These are phyloP conservation scores for Penicillium paneum DNA, from an alignment of 2,329 filamentous ascomycete genomes.

Conservation along the genomic window DNA sequence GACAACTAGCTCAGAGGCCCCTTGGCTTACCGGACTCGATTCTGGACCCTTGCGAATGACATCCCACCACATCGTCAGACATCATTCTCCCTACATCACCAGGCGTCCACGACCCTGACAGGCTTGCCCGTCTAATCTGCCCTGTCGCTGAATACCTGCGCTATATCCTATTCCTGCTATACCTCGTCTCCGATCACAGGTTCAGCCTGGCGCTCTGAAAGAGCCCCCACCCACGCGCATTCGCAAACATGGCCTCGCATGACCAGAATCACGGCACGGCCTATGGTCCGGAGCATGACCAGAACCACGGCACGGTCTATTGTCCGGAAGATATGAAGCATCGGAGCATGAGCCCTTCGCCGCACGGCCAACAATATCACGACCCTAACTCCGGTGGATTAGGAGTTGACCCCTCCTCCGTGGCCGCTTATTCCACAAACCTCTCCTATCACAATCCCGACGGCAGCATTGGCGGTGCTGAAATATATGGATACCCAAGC, in stretches of 20 bases:
- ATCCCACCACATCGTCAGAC: constrained; percentile 8
- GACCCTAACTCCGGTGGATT: constrained; percentile 30
- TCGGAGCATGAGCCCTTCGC: constrained; percentile 44
- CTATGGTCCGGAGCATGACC: constrained; percentile 35
- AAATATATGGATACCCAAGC: constrained; percentile 37
- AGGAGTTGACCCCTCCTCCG: constrained; percentile 39
- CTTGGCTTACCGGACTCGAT: not conserved
- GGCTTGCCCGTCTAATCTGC: not conserved
- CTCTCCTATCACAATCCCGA: constrained; percentile 32
- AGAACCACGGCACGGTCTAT: constrained; percentile 35
- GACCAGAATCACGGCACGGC: constrained; percentile 35
- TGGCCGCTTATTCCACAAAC: constrained; percentile 34
- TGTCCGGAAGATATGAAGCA: constrained; percentile 36
- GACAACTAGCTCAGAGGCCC: constrained; percentile 7
- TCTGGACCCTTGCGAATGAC: constrained; percentile 19
- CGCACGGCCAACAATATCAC: constrained; percentile 41
- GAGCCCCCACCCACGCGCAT: constrained; percentile 17
- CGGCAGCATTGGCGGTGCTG: constrained; percentile 24
- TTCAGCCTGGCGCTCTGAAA: not conserved
- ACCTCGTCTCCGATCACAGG: not conserved
- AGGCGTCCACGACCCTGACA: constrained; percentile 8
- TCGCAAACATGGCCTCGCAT: constrained; percentile 32
- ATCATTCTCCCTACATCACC: constrained; percentile 1
- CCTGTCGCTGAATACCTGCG: not conserved
- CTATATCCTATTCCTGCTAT: not conserved